These are phyloP conservation scores for Colletotrichum plurivorum DNA, from an alignment of 2,329 filamentous ascomycete genomes.

Conservation along the genomic window DNA sequence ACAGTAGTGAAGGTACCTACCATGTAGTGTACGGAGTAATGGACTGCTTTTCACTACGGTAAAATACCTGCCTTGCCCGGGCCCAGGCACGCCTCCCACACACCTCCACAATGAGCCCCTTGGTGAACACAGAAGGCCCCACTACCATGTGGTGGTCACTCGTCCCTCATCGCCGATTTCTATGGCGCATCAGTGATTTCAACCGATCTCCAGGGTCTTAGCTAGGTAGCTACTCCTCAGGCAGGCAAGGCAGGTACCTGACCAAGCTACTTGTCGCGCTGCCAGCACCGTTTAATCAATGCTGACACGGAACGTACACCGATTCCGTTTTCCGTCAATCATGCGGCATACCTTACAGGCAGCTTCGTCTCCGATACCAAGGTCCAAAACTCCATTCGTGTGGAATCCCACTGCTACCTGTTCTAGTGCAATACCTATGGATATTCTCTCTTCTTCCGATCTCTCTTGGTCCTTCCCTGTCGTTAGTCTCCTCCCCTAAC, in stretches of 20 bases:
- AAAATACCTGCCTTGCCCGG: neutral
- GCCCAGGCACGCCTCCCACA: neutral
- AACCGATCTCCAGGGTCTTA: constrained; percentile 39
- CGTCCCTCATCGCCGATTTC: constrained; percentile 34
- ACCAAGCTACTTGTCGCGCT: neutral
- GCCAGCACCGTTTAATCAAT: constrained; percentile 22
- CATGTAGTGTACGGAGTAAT: neutral
- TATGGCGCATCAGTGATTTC: constrained; percentile 36
- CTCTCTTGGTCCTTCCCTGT: no score
- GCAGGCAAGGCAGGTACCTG: neutral
- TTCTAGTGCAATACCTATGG: no score
- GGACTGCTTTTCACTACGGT: neutral
- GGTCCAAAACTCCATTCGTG: constrained; percentile 21
- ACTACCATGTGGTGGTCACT: constrained; percentile 32
- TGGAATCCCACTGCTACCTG: constrained; percentile 10
- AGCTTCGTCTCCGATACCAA: neutral
- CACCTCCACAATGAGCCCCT: neutral
- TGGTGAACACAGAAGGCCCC: constrained; percentile 1
- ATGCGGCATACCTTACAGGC: constrained; percentile 14
- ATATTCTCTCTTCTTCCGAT: no score
- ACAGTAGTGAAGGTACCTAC: no score
- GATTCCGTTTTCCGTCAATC: constrained; percentile 35
- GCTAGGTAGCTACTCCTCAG: neutral
- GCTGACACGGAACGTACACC: constrained; percentile 29
- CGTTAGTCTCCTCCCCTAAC: no score